Evolutionary conservation across 768 basidiomycete genomes (phyloP).

Genomic region (Rhodosporidiobolus odoratus): DNA sequence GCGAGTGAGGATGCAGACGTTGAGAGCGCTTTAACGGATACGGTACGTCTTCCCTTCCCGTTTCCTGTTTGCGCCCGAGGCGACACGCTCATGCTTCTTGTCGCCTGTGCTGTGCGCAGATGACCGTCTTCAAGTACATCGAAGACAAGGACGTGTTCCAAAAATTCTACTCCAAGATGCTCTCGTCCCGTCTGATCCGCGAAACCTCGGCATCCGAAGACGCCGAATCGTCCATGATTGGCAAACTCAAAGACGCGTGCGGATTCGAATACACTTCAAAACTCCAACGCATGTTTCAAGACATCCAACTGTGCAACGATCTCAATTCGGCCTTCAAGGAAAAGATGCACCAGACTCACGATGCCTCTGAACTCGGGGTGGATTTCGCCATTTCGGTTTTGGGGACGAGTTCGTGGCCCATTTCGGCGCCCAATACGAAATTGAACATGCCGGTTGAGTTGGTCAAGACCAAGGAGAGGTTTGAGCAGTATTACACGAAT

Average conservation of each 20-base stretch:
- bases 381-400: constrained; percentile 90
- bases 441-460: constrained; percentile 87
- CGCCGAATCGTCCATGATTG: constrained; percentile 94
- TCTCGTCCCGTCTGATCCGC: constrained; percentile 87
- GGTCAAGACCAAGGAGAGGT: constrained; percentile 77
- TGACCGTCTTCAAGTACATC: constrained; percentile 96
- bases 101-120: constrained; percentile 56
- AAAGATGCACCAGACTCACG: constrained; percentile 71
- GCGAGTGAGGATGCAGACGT: constrained; percentile 84
- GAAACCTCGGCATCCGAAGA: constrained; percentile 90
- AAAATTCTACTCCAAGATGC: constrained; percentile 89
- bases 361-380: constrained; percentile 68
- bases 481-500: constrained; percentile 85
- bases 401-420: constrained; percentile 92
- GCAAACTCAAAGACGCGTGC: constrained; percentile 91
- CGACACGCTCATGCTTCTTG: neutral
- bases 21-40: constrained; percentile 81
- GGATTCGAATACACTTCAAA: constrained; percentile 97
- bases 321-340: constrained; percentile 91
- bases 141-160: constrained; percentile 99
- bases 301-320: constrained; percentile 92
- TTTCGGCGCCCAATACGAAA: constrained; percentile 73
- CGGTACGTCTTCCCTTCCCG: constrained; percentile 54
- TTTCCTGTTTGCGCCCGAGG: neutral
- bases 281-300: constrained; percentile 93